Evolutionary conservation across 2,329 filamentous ascomycete genomes (phyloP), one percentile per base, ranked within the genome.

Genomic region (Paracamarosporium sp.): DNA sequence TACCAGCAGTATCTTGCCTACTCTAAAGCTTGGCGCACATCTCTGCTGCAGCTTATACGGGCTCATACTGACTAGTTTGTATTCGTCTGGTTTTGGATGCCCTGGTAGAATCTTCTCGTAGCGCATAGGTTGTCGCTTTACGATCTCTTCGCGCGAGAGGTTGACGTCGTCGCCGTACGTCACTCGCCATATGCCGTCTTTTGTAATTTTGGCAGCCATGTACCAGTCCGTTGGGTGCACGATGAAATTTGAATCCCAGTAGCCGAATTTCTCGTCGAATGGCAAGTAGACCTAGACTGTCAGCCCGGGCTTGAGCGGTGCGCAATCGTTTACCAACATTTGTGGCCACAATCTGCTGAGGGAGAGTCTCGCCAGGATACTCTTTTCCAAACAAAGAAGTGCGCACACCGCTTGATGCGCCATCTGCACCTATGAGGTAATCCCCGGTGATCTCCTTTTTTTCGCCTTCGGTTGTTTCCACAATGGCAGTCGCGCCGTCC

Each of bases 21-120:
- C 81, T n/a, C 85, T 80, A 70, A 88, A 86, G 9, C 76, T 79
- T 2, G 80, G 78, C 3, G 85, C 85, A 59, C 85, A 85, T 6
- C 86, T 80, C 68, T 88, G 86, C 63, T 89, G 86, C 70, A 88
- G 82, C 58, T 80, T 83, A 71, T 88, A 88, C 0, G 86, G 86
- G 36, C 82, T 84, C 66, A 86, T 81, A 69, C 81, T 86, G 50
- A 83, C 73, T 22, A 88, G 69, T 12, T 81, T 80, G 74, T 89
- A 89, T 41, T 87, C 79, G 28, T 73, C 76, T 0, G 86, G 85
- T 59, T 85, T 83, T 0, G 86, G 86, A 55, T 85, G 78, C 0
- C 86, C 86, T 0, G 86, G 86, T 0, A 89, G 78, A 60, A 89
- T 86, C 27, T 79, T 70, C 58, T 83, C 79, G 66, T 84, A 89